Percentiles rank a stretch among this genome's conserved stretches.
Conservation (phyloP, 2,329 filamentous ascomycete genomes). For the Aspergillus pseudonomiae region DNA sequence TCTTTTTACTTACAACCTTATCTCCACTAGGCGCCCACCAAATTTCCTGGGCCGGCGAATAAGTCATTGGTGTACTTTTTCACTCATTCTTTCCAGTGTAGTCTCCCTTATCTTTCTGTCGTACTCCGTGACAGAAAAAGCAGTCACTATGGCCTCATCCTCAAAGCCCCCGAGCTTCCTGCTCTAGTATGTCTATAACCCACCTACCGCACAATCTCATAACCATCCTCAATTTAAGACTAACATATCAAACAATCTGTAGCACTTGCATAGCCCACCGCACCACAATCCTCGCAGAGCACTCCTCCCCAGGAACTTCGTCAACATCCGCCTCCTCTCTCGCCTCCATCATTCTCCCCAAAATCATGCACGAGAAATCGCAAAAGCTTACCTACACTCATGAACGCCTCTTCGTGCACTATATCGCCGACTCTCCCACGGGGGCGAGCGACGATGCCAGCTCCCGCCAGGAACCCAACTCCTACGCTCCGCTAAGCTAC, state of each 20-base stretch:
- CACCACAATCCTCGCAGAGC: constrained; percentile 89
- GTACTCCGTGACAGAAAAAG: background rate
- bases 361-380: constrained; percentile 77
- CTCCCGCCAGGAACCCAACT: constrained; percentile 49
- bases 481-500: constrained; percentile 84
- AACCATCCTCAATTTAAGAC: background rate
- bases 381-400: constrained; percentile 96
- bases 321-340: constrained; percentile 85
- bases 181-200: constrained; percentile 65
- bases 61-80: background rate
- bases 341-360: constrained; percentile 91
- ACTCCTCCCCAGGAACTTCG: constrained; percentile 81
- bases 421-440: constrained; percentile 83
- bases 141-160: constrained; percentile 67
- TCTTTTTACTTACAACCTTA: background rate
- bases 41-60: background rate
- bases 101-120: background rate
- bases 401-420: constrained; percentile 90
- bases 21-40: background rate
- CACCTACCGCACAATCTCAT: constrained; percentile 14
- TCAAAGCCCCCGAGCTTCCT: constrained; percentile 68
- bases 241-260: constrained; percentile 18
- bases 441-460: constrained; percentile 41
- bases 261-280: constrained; percentile 95
- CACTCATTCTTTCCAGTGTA: background rate